Base-by-base conservation (phyloP, 345 rosid species). In the Dovyalis caffra region DNA sequence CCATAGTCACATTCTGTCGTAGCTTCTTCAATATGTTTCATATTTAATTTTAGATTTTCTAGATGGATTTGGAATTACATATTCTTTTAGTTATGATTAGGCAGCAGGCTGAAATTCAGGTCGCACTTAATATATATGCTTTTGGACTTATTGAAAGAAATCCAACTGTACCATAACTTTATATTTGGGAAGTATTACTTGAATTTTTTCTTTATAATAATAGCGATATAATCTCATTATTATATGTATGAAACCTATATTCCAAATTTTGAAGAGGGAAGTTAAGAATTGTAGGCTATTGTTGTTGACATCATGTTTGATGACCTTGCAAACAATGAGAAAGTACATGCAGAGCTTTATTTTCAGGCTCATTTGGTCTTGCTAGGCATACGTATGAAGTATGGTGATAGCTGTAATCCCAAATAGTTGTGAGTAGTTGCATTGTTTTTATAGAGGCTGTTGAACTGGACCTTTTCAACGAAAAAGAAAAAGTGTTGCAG, bases 201-300 rank as follows among this genome's bases (percentile, higher is more conserved):
- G 14, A 65, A 7, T 20, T 65, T 5, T n/a, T 1, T 28, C 3
- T 4, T 34, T 21, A 8, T 7, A 21, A 37, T 35, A 40, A 40
- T 34, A 35, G 40, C 38, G 16, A 34, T 6, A 35, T n/a, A 45
- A 34, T 26, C 68, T 64, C 45, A 65, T 21, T 5, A 12, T 43
- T 20, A 32, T 7, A 40, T 40, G 8, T 28, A 61, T 14, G 20
- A 28, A 64, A 33, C 35, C 25, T 10, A 8, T 15, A 65, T 37
- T 65, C 69, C 49, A 65, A 62, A 63, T 63, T 65, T 65, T 65
- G 16, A 65, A 34, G 34, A 62, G 20, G 14, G 37, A 34, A 40
- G n/a, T 64, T n/a, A 16, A 35, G 29, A 20, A 23, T 18, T 65
- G 1, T 40, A 12, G 47, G 47, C 47, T 40, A 0, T 40, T 16